Conservation (phyloP, 2,329 filamentous ascomycete genomes). For the Talaromyces albobiverticillius region DNA sequence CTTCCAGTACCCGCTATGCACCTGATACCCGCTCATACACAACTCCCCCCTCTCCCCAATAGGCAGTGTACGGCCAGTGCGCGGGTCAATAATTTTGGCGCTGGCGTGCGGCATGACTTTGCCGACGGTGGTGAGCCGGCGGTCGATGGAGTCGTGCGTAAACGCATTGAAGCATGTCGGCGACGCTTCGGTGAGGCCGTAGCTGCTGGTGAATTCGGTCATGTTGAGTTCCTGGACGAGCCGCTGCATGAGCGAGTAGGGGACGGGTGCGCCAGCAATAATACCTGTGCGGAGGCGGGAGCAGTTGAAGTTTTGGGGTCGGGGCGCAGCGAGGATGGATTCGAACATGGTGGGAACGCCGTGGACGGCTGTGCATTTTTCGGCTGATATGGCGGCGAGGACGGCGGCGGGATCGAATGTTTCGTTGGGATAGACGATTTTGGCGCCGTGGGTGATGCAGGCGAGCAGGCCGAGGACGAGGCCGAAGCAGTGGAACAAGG, state of each 20-base stretch:
- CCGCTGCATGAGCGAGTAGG: slow-evolving; percentile 69
- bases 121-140: slow-evolving; percentile 69
- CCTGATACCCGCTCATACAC: slow-evolving; percentile 73
- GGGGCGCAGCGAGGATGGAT: slow-evolving; percentile 53
- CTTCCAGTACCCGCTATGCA: slow-evolving; percentile 54
- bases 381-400: slow-evolving; percentile 63
- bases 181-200: slow-evolving; percentile 70
- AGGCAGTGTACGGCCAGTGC: slow-evolving; percentile 60
- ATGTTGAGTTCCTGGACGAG: slow-evolving; percentile 71
- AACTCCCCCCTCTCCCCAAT: slow-evolving; percentile 69
- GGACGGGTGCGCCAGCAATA: slow-evolving; percentile 74
- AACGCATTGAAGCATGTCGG: slow-evolving; percentile 80
- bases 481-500: slow-evolving; percentile 83
- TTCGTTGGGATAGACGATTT: slow-evolving; percentile 73
- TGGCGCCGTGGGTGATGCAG: slow-evolving; percentile 69
- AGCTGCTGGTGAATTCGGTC: slow-evolving; percentile 68
- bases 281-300: slow-evolving; percentile 69
- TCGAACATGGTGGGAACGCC: slow-evolving; percentile 86
- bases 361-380: slow-evolving; percentile 71
- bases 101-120: slow-evolving; percentile 71
- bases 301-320: slow-evolving; percentile 47
- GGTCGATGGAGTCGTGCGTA: slow-evolving; percentile 66
- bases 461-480: slow-evolving; percentile 73
- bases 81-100: slow-evolving; percentile 71
- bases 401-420: slow-evolving; percentile 68